These are phyloP conservation scores for Saraca asoca DNA, from an alignment of 331 rosid species.

Conservation along the genomic window DNA sequence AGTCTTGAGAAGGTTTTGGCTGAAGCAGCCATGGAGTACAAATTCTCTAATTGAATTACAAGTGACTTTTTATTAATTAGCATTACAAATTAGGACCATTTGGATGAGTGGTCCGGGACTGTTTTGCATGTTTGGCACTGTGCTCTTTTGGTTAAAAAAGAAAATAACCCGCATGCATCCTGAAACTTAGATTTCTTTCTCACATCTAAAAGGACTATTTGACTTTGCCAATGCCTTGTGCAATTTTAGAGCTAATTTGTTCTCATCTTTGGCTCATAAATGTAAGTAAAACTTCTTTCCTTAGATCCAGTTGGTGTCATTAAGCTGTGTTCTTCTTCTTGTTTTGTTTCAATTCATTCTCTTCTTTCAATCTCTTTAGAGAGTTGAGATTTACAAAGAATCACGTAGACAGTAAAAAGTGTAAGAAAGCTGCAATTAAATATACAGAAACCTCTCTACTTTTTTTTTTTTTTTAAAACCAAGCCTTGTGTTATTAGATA, in stretches of 20 bases:
- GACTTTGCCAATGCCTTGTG: conserved; percentile 37
- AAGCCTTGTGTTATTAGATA: too few species aligned
- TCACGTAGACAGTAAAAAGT: too few species aligned
- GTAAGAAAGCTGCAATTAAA: too few species aligned
- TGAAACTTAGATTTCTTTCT: conserved; percentile 19
- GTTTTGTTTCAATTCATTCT: too few species aligned
- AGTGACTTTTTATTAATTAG: conserved; percentile 36
- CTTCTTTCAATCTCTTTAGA: too few species aligned
- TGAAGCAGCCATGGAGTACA: conserved; percentile 28
- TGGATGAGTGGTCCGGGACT: not conserved
- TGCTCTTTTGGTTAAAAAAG: conserved; percentile 14
- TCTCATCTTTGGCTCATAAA: conserved; percentile 18
- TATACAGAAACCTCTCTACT: too few species aligned
- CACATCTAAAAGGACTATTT: conserved; percentile 18
- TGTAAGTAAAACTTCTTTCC: too few species aligned
- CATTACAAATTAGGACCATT: conserved; percentile 34
- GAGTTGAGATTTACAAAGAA: too few species aligned
- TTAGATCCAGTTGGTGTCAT: too few species aligned
- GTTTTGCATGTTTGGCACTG: conserved; percentile 21
- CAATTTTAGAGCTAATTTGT: conserved; percentile 27
- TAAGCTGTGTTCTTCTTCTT: too few species aligned
- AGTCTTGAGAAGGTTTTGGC: not conserved
- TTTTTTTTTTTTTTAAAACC: too few species aligned
- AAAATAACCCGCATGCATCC: not conserved
- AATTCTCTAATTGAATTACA: conserved; percentile 41